Conservation (phyloP, 495 filamentous ascomycete genomes). For the Saxophila tyrrhenica region DNA sequence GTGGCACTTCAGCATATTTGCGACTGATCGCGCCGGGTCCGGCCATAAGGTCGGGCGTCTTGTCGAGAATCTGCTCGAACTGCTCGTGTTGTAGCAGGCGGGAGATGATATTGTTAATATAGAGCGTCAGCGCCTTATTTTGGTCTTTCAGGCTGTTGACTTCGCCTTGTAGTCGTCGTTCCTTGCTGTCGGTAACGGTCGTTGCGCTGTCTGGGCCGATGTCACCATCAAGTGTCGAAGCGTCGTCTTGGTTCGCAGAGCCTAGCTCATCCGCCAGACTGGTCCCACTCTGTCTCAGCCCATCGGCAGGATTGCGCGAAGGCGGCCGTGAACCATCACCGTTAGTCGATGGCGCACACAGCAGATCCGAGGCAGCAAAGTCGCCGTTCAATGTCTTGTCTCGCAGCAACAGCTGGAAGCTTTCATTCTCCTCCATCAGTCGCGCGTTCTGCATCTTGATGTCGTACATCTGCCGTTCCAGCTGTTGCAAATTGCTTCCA, state of each 20-base stretch:
- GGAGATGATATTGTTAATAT: slow-evolving; percentile 97
- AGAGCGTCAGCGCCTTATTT: slow-evolving; percentile 91
- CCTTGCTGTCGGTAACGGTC: slow-evolving; percentile 37
- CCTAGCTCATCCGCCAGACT: slow-evolving; percentile 79
- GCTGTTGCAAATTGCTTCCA: slow-evolving; percentile 68
- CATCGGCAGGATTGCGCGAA: slow-evolving; percentile 16
- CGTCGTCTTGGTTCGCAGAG: background rate
- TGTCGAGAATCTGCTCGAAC: slow-evolving; percentile 84
- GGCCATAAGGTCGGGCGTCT: slow-evolving; percentile 46
- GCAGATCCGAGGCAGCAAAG: slow-evolving; percentile 63
- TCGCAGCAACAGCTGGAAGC: slow-evolving; percentile 84
- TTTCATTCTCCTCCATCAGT: slow-evolving; percentile 96
- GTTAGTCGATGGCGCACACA: slow-evolving; percentile 33
- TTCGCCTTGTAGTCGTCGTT: slow-evolving; percentile 63
- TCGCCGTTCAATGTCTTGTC: slow-evolving; percentile 92
- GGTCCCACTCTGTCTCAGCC: slow-evolving; percentile 24
- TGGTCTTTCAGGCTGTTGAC: slow-evolving; percentile 76
- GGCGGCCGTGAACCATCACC: slow-evolving; percentile 19
- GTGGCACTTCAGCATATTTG: slow-evolving; percentile 18
- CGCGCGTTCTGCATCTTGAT: slow-evolving; percentile 88
- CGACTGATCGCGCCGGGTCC: slow-evolving; percentile 21
- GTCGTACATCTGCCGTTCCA: slow-evolving; percentile 80
- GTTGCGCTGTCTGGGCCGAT: slow-evolving; percentile 36
- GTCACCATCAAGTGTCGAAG: slow-evolving; percentile 26
- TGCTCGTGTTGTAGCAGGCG: slow-evolving; percentile 86